A percentile compares a stretch with the other conserved stretches of the same genome.
These are phyloP conservation scores for Clitopilus passeckerianus DNA, from an alignment of 768 basidiomycete genomes.

Conservation along the genomic window DNA sequence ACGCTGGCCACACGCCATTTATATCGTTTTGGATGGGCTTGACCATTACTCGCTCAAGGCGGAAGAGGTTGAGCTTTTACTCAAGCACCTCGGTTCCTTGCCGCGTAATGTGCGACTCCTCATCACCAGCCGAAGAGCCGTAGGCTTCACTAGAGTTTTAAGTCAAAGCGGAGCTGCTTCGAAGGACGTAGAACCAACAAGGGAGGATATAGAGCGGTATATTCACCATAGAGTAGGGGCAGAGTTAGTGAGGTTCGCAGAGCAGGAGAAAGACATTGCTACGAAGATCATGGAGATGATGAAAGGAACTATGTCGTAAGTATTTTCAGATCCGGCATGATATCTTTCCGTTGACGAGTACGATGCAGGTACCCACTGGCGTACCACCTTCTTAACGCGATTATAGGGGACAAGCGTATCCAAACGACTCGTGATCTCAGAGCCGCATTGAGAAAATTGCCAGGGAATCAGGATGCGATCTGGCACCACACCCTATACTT, in stretches of 20 bases:
- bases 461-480: background rate
- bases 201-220: background rate
- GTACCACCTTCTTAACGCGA: background rate
- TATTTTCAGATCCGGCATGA: background rate
- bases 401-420: background rate
- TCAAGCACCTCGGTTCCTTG: background rate
- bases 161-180: background rate
- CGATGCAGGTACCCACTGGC: background rate
- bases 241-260: background rate
- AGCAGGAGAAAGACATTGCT: background rate
- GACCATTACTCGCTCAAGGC: background rate
- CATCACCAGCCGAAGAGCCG: background rate
- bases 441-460: background rate
- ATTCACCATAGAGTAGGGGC: background rate
- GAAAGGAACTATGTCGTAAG: background rate
- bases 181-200: background rate
- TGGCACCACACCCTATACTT: background rate
- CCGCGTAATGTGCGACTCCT: background rate
- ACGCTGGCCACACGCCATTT: background rate
- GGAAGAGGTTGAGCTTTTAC: background rate
- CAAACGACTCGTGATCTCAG: background rate
- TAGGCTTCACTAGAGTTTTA: background rate
- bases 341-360: background rate
- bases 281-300: background rate
- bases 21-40: background rate